Conservation (phyloP, 495 filamentous ascomycete species). For the Hypoxylon fragiforme region DNA sequence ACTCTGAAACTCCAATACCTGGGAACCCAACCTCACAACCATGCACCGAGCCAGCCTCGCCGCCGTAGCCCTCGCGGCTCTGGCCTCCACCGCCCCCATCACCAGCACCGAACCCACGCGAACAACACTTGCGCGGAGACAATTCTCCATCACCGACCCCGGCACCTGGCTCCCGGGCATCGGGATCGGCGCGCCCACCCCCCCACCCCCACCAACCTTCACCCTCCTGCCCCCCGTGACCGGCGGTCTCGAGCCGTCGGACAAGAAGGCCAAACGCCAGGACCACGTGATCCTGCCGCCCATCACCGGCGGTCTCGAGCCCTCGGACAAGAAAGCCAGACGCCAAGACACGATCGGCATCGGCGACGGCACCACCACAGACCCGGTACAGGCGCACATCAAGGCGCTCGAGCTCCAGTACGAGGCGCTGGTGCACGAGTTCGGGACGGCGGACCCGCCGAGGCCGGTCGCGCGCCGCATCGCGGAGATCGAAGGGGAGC, state of each 20-base stretch:
- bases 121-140: constrained; percentile 15
- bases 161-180: constrained; percentile 14
- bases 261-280: constrained; percentile 36
- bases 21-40: too few relatives aligned
- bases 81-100: constrained; percentile 35
- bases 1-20: constrained; percentile 15
- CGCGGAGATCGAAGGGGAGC: constrained; percentile 35
- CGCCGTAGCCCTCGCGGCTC: constrained; percentile 34
- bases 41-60: constrained; percentile 32
- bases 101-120: constrained; percentile 30
- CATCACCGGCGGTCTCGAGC: constrained; percentile 49
- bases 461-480: constrained; percentile 33
- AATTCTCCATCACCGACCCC: constrained; percentile 19
- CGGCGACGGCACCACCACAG: constrained; percentile 13
- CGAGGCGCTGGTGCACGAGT: constrained; percentile 28
- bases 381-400: constrained; percentile 32
- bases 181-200: constrained; percentile 8
- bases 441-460: constrained; percentile 28
- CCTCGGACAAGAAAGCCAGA: constrained; percentile 33
- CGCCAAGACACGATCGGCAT: constrained; percentile 28
- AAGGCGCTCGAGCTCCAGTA: constrained; percentile 34
- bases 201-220: constrained; percentile 28
- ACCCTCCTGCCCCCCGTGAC: constrained; percentile 34
- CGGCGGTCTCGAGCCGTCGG: constrained; percentile 48
- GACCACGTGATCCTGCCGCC: constrained; percentile 23